phyloP scores from a whole-genome alignment of 2,329 filamentous ascomycete genomes.

The Curvularia hawaiiensis region DNA sequence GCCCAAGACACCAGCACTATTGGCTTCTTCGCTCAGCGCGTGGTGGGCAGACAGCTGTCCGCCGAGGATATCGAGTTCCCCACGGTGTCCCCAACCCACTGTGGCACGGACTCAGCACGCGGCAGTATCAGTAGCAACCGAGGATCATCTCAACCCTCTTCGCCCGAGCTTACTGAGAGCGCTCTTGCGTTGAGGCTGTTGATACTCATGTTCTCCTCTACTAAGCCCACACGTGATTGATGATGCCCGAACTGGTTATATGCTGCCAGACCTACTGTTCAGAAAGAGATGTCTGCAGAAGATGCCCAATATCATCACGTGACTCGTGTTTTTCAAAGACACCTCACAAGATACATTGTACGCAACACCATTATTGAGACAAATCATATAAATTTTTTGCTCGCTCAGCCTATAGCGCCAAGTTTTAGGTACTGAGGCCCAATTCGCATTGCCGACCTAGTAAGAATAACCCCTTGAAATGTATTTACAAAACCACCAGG shows the following conservation, averaged over 20 bases:
- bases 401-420: not conserved
- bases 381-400: not conserved
- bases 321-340: not conserved
- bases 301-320: not conserved
- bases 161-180: conserved; percentile 4
- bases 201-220: conserved; percentile 25
- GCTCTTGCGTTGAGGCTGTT: not conserved
- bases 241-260: not conserved
- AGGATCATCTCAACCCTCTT: conserved; percentile 1
- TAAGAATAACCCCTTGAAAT: not conserved
- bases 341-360: not conserved
- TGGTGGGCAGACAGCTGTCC: conserved; percentile 1
- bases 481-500: not conserved
- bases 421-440: not conserved
- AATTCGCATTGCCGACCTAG: not conserved
- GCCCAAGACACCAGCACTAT: not conserved
- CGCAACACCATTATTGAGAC: not conserved
- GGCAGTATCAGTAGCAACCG: conserved; percentile 10
- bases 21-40: not conserved
- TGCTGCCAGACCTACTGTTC: not conserved
- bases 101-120: conserved; percentile 9
- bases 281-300: not conserved
- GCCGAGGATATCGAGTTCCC: conserved; percentile 10
- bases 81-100: conserved; percentile 9
- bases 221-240: not conserved